Evolutionary conservation across 768 basidiomycete species (phyloP).

Genomic region (Serendipita sp.): DNA sequence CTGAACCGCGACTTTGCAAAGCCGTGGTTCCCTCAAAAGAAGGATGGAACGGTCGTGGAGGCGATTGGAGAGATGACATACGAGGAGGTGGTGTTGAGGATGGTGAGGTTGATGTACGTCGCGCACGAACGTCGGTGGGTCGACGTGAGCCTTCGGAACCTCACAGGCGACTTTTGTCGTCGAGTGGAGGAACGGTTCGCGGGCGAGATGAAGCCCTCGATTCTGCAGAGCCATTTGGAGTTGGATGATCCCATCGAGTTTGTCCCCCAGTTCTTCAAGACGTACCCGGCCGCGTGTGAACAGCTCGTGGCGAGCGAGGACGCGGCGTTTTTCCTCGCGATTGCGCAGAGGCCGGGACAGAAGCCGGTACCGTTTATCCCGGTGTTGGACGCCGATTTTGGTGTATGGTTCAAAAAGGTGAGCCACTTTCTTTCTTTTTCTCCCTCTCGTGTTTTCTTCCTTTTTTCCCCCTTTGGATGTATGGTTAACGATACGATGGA

Average conservation of each 20-base stretch:
- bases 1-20: conserved; percentile 93
- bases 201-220: conserved; percentile 71
- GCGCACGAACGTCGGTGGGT: conserved; percentile 86
- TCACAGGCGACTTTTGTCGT: conserved; percentile 93
- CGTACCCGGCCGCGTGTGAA: conserved; percentile 64
- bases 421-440: conserved; percentile 13
- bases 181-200: conserved; percentile 93
- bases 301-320: conserved; percentile 90
- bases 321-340: conserved; percentile 88
- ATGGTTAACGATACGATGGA: conserved; percentile 89
- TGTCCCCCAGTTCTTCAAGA: conserved; percentile 67
- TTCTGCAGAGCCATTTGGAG: conserved; percentile 65
- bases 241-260: conserved; percentile 72
- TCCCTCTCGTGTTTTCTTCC: conserved; percentile 90
- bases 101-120: conserved; percentile 92
- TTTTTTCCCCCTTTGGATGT: no score
- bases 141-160: conserved; percentile 77
- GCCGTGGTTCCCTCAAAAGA: conserved; percentile 96
- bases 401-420: conserved; percentile 99
- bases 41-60: conserved; percentile 65
- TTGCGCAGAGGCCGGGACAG: conserved; percentile 89
- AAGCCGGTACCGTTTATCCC: conserved; percentile 98
- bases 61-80: conserved; percentile 97
- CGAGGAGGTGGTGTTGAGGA: conserved; percentile 82
- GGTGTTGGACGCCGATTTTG: conserved; percentile 79